Base-by-base conservation (phyloP, 495 filamentous ascomycete genomes). In the Aspergillus carlsbadensis region DNA sequence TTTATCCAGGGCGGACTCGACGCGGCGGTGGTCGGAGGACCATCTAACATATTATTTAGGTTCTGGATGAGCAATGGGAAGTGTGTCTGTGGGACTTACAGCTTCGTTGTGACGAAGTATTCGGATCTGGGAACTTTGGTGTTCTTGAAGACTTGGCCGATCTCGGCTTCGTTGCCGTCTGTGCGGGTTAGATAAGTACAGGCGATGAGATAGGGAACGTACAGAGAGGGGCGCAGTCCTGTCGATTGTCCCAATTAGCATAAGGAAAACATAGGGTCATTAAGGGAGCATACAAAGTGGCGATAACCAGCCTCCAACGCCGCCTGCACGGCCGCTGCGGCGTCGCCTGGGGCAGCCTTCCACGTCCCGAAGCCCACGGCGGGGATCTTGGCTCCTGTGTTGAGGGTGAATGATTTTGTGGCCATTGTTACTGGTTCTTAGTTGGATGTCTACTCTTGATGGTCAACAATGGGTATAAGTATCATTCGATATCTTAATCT, bases 311-410 rank as follows among this genome's bases (percentile, higher is more conserved):
- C 71, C 40, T 80, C 69, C 29, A 76, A 61, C 8, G 73, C 71
- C 31, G 69, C 62, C 47, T 62, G 40, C 29, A 75, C 70, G 5
- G 72, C 70, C 10, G 56, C 45, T 4, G 57, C 60, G 20, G 65
- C 65, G 13, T 68, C 65, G 2, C 61, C 61, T 26, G 65, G 65
- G 1, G 51, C 64, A 37, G 66, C 61, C 40, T 69, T 66, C 40
- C 54, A 83, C 57, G 61, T 83, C 67, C 87, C 87, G 24, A 89
- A 75, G 4, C 87, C 87, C 11, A 89, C 59, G 42, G 86, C 83
- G 33, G 87, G 87, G 56, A 90, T 88, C 26, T 78, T 69, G 35
- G 75, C 71, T 57, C 85, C 86, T 40, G 76, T 88, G 71, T 90
- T 90, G 54, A 90, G 78, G 43, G 79, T 82, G 68, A 84, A 85